Base-by-base conservation (phyloP, 2,329 filamentous ascomycete genomes). In the Microthyrium microscopicum region DNA sequence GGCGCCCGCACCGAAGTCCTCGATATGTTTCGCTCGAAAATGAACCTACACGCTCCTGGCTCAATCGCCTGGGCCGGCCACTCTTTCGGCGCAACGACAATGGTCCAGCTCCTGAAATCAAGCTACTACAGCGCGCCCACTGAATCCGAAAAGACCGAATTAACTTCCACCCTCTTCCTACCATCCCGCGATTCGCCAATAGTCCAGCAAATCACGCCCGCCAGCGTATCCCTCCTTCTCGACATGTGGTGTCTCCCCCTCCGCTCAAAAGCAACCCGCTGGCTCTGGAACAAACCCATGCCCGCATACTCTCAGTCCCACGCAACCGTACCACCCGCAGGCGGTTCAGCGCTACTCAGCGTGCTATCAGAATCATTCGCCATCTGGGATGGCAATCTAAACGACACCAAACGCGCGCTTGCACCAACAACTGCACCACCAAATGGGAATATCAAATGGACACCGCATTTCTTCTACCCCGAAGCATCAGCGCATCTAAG, bases 241-340 rank as follows among this genome's bases (percentile, higher is more conserved):
- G 83, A 92, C 46, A 73, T 83, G 56, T 91, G 81, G 81, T 75
- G 73, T 39, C 66, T 85, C 41, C 78, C 82, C 66, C 59, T 87
- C 19, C 60, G 75, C 26, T 70, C 70, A 2, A 66, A 69, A 4
- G 56, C 64, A 25, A 77, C 75, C 2, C 55, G 62, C 7, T 68
- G 73, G 41, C 66, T 91, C 1, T 74, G 70, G 55, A 61, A 73
- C n/a, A 64, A 76, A n/a, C 77, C 81, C 0, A 57, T 91, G 18
- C 83, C 82, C 0, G 67, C 63, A 13, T 83, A 83, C 46, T 40
- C 49, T 4, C 15, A 35, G 15, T 16, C 61, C 62, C 16, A 55
- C 63, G 31, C 56, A 2, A n/a, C n/a, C n/a, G n/a, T n/a, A n/a
- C n/a, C n/a, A n/a, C n/a, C n/a, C n/a, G 46, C 60, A 2, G 57